These are phyloP conservation scores for Elsinoe perseae DNA, from an alignment of 2,329 filamentous ascomycete species.

Conservation along the genomic window DNA sequence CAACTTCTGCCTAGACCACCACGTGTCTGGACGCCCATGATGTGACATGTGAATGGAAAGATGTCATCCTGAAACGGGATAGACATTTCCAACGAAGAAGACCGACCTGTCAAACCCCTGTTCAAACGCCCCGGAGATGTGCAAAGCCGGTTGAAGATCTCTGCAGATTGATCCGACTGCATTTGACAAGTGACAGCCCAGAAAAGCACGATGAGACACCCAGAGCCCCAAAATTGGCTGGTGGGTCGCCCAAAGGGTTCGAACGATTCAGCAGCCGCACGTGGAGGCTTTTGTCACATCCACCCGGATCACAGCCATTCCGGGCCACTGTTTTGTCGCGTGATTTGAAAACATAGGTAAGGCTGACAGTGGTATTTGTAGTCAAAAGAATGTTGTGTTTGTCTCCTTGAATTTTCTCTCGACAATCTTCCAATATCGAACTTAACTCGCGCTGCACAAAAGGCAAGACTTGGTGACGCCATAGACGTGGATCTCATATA, in stretches of 20 bases:
- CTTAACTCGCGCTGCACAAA: background rate
- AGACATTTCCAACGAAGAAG: background rate
- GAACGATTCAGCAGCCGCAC: background rate
- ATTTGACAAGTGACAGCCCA: background rate
- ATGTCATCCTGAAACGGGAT: background rate
- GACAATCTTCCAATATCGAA: no score
- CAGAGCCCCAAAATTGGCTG: background rate
- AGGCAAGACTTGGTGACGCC: background rate
- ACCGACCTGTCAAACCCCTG: background rate
- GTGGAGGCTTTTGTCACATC: constrained; percentile 2
- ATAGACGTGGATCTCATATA: background rate
- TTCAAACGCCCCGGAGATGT: background rate
- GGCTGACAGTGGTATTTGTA: background rate
- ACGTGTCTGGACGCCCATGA: no score
- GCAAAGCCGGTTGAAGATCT: constrained; percentile 7
- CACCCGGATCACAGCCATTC: constrained; percentile 3
- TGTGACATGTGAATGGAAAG: background rate
- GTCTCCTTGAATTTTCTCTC: no score
- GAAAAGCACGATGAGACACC: background rate
- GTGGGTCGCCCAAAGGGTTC: background rate
- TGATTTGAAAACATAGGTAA: constrained; percentile 10
- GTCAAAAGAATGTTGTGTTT: background rate
- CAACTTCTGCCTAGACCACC: no score
- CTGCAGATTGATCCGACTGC: background rate
- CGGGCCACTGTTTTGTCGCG: constrained; percentile 11